phyloP scores from a whole-genome alignment of 2,329 filamentous ascomycete species.

The Epichloe sylvatica region DNA sequence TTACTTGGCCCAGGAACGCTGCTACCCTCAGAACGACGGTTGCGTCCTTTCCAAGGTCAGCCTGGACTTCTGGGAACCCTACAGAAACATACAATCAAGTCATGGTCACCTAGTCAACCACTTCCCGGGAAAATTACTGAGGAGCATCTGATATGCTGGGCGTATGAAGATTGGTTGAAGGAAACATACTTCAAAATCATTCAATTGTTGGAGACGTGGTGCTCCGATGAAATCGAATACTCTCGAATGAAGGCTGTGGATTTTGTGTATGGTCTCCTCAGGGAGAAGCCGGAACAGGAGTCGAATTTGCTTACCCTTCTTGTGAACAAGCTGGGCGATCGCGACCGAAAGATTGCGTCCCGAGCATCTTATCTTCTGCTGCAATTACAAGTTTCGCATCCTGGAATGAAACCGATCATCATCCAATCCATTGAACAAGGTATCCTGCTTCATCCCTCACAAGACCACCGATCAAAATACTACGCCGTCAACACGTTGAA shows the following conservation, averaged over 20 bases:
- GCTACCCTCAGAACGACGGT: slow-evolving; percentile 66
- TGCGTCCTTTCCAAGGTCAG: slow-evolving; percentile 68
- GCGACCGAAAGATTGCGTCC: slow-evolving; percentile 88
- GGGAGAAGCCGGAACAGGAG: slow-evolving; percentile 95
- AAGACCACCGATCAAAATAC: slow-evolving; percentile 81
- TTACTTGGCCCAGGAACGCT: slow-evolving; percentile 79
- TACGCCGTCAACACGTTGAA: slow-evolving; percentile 95
- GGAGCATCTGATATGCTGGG: slow-evolving; percentile 72
- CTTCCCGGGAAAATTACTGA: slow-evolving; percentile 63
- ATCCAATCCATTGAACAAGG: slow-evolving; percentile 77
- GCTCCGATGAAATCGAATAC: slow-evolving; percentile 88
- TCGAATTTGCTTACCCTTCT: slow-evolving; percentile 80
- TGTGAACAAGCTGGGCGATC: slow-evolving; percentile 94
- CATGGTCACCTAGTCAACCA: slow-evolving; percentile 55
- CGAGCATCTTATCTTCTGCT: slow-evolving; percentile 86
- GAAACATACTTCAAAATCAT: slow-evolving; percentile 85
- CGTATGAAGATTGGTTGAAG: slow-evolving; percentile 92
- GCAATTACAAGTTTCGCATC: slow-evolving; percentile 77
- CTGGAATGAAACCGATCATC: slow-evolving; percentile 84
- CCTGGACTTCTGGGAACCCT: slow-evolving; percentile 60
- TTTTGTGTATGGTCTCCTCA: slow-evolving; percentile 81
- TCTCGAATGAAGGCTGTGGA: slow-evolving; percentile 77
- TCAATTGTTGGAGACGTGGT: slow-evolving; percentile 84
- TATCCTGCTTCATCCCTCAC: slow-evolving; percentile 71
- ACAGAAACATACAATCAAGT: slow-evolving; percentile 40